Conservation (phyloP, 352 stramenopile species). For the Phytophthora macrochlamydospora region DNA sequence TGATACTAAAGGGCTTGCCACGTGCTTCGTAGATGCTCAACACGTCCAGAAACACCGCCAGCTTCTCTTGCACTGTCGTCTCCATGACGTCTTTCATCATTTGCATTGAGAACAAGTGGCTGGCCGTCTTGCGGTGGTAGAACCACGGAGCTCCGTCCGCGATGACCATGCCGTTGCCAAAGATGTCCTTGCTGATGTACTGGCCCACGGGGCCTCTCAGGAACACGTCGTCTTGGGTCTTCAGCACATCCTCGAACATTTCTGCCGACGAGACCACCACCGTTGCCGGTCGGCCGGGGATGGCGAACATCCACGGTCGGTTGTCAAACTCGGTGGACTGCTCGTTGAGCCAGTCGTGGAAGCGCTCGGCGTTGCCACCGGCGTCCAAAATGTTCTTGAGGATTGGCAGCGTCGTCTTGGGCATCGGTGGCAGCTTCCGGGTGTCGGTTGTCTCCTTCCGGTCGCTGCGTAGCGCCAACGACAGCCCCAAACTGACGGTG, state of each 20-base stretch:
- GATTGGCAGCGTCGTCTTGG: slow-evolving; percentile 38
- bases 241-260: slow-evolving; percentile 53
- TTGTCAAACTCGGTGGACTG: slow-evolving; percentile 41
- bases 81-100: slow-evolving; percentile 57
- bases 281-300: slow-evolving; percentile 35
- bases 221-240: slow-evolving; percentile 70
- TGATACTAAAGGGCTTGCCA: slow-evolving; percentile 36
- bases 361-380: slow-evolving; percentile 27
- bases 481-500: slow-evolving; percentile 30
- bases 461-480: slow-evolving; percentile 24
- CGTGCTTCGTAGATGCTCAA: slow-evolving; percentile 24
- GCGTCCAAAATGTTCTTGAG: slow-evolving; percentile 47
- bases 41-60: slow-evolving; percentile 31
- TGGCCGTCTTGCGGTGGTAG: slow-evolving; percentile 78
- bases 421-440: slow-evolving; percentile 31
- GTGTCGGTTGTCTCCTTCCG: slow-evolving; percentile 24
- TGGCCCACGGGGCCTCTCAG: slow-evolving; percentile 47
- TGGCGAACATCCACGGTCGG: slow-evolving; percentile 42
- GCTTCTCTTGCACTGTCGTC: slow-evolving; percentile 35
- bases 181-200: slow-evolving; percentile 50
- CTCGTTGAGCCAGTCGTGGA: slow-evolving; percentile 59
- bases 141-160: slow-evolving; percentile 50
- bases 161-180: slow-evolving; percentile 63
- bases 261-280: slow-evolving; percentile 46
- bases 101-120: slow-evolving; percentile 81